Conservation (phyloP, 352 stramenopile species). For the Globisporangium nagaii region DNA sequence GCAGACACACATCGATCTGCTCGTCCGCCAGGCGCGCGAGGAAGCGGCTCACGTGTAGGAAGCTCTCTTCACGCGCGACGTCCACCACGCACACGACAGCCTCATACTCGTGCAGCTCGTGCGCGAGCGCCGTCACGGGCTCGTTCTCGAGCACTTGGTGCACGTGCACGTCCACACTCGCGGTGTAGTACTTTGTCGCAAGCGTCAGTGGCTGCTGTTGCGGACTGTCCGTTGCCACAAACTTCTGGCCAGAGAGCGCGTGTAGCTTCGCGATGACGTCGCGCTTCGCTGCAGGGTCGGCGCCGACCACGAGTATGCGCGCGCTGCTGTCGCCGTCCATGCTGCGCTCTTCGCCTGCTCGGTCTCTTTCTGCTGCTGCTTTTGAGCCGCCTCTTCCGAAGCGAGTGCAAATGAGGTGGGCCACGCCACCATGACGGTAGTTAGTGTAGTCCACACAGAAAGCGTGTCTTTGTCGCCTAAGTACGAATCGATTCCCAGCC, state of each 20-base stretch:
- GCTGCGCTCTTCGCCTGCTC: not conserved
- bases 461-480: not conserved
- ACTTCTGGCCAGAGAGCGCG: conserved; percentile 24
- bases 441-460: not conserved
- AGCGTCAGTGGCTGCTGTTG: conserved; percentile 27
- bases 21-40: conserved; percentile 45
- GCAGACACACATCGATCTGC: conserved; percentile 53
- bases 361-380: no score
- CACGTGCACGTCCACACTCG: conserved; percentile 43
- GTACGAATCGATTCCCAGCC: not conserved
- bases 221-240: not conserved
- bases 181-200: conserved; percentile 69
- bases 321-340: conserved; percentile 3
- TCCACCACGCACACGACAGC: conserved; percentile 57
- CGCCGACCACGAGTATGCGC: conserved; percentile 39
- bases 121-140: conserved; percentile 22
- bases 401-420: not conserved
- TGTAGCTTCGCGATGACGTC: conserved; percentile 22
- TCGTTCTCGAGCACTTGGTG: conserved; percentile 37
- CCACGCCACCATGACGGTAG: not conserved
- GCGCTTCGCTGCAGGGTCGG: conserved; percentile 17
- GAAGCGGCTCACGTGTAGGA: conserved; percentile 33
- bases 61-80: conserved; percentile 26
- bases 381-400: not conserved
- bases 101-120: conserved; percentile 50